A percentile compares a stretch with the other conserved stretches of the same genome.
phyloP scores from a whole-genome alignment of 495 filamentous ascomycete species.

The Sabuloglossum arenarium region DNA sequence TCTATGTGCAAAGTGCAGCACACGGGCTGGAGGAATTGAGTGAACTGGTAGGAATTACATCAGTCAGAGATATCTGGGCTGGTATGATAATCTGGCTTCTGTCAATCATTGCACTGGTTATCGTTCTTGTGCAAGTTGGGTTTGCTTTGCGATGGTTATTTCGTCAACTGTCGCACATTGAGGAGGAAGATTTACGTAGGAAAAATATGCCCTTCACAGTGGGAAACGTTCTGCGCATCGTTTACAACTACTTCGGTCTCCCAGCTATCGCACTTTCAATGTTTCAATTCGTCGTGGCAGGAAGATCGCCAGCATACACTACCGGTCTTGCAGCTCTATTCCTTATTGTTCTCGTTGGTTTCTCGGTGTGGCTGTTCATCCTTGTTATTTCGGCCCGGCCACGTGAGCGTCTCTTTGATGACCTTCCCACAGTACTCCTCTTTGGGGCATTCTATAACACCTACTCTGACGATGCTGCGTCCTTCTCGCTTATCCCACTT shows the following conservation, averaged over 20 bases:
- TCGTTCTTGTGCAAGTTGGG: slow-evolving; percentile 54
- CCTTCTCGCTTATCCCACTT: slow-evolving; percentile 72
- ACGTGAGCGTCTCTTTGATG: slow-evolving; percentile 72
- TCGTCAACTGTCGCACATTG: slow-evolving; percentile 42
- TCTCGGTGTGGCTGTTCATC: slow-evolving; percentile 58
- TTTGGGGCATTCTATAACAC: slow-evolving; percentile 98
- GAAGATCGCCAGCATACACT: slow-evolving; percentile 39
- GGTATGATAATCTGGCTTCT: slow-evolving; percentile 76
- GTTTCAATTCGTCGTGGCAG: slow-evolving; percentile 73
- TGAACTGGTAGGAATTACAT: slow-evolving; percentile 65
- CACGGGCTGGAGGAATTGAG: slow-evolving; percentile 63
- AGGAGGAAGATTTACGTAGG: slow-evolving; percentile 65
- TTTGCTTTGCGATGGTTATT: slow-evolving; percentile 59
- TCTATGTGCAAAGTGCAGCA: slow-evolving; percentile 50
- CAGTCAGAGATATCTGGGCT: slow-evolving; percentile 70
- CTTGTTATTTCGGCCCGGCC: slow-evolving; percentile 65
- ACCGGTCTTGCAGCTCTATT: slow-evolving; percentile 55
- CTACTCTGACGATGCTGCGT: slow-evolving; percentile 69
- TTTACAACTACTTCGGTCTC: slow-evolving; percentile 79
- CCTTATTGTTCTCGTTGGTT: slow-evolving; percentile 45
- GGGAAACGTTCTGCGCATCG: slow-evolving; percentile 70
- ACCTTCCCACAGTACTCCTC: slow-evolving; percentile 68
- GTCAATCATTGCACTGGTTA: slow-evolving; percentile 42
- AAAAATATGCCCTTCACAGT: slow-evolving; percentile 89
- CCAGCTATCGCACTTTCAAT: slow-evolving; percentile 70